These are phyloP conservation scores for Suillus ampliporus DNA, from an alignment of 768 basidiomycete genomes.

Conservation along the genomic window DNA sequence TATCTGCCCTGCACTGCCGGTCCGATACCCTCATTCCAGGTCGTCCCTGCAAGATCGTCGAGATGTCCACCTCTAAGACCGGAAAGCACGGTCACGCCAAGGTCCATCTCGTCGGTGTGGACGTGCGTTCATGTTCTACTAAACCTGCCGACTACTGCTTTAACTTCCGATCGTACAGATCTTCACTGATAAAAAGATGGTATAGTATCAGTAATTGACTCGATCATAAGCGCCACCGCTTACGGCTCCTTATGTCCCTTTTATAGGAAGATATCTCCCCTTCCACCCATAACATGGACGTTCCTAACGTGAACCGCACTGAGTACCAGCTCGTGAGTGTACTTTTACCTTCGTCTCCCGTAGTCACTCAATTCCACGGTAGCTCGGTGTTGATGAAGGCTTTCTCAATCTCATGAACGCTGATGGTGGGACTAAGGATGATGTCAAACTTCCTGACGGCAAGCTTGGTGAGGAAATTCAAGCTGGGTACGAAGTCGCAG, in stretches of 20 bases:
- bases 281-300: slow-evolving; percentile 99
- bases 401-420: slow-evolving; percentile 92
- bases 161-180: slow-evolving; percentile 60
- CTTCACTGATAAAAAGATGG: slow-evolving; percentile 98
- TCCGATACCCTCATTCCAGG: slow-evolving; percentile 43
- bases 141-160: slow-evolving; percentile 9
- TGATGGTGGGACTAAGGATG: slow-evolving; percentile 87
- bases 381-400: slow-evolving; percentile 92
- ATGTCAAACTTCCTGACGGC: slow-evolving; percentile 91
- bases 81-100: slow-evolving; percentile 99
- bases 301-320: slow-evolving; percentile 87
- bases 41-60: slow-evolving; percentile 97
- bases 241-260: neutral
- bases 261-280: slow-evolving; percentile 89
- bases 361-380: slow-evolving; percentile 13
- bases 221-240: slow-evolving; percentile 3
- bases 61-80: slow-evolving; percentile 99
- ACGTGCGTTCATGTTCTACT: slow-evolving; percentile 62
- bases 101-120: slow-evolving; percentile 96
- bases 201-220: slow-evolving; percentile 44
- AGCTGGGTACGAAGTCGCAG: slow-evolving; percentile 78
- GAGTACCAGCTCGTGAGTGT: slow-evolving; percentile 87
- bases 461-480: slow-evolving; percentile 78
- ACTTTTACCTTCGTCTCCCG: slow-evolving; percentile 11
- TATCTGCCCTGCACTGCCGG: neutral